Percentiles rank a stretch among this genome's conserved stretches.
These are phyloP conservation scores for Geranomyces michiganensis DNA, from an alignment of 192 early-diverging fungal species.

Conservation along the genomic window DNA sequence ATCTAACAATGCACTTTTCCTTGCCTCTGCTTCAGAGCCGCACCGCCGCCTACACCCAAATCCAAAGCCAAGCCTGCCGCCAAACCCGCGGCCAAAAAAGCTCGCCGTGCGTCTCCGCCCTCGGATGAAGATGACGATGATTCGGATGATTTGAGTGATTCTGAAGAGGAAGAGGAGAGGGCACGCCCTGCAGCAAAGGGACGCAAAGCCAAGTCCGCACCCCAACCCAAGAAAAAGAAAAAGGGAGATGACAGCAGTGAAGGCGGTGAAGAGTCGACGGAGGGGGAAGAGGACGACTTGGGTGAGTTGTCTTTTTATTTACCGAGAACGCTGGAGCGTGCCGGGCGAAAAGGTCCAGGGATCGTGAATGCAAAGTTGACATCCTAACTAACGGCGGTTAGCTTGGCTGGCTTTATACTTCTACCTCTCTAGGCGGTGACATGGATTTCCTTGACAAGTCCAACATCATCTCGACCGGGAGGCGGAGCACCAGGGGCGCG, in stretches of 20 bases:
- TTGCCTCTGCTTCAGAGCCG: not conserved
- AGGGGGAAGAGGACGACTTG: slow-evolving; percentile 44
- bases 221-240: slow-evolving; percentile 24
- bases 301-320: slow-evolving; percentile 38
- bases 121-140: slow-evolving; percentile 10
- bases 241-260: slow-evolving; percentile 47
- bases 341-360: not conserved
- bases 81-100: not conserved
- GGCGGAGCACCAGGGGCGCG: slow-evolving; percentile 67
- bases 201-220: slow-evolving; percentile 1
- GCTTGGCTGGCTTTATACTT: not conserved
- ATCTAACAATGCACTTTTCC: not conserved
- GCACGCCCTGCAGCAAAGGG: not conserved
- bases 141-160: slow-evolving; percentile 16
- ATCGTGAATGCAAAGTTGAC: too few species aligned
- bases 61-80: not conserved
- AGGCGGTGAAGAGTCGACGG: slow-evolving; percentile 27
- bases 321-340: too few species aligned
- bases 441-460: slow-evolving; percentile 61
- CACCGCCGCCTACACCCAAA: not conserved
- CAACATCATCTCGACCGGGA: slow-evolving; percentile 64
- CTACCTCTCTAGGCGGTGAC: slow-evolving; percentile 54
- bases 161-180: not conserved
- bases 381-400: not conserved
- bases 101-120: not conserved